phyloP scores from a whole-genome alignment of 306 rosid genomes.

The Phaseolus lunatus region DNA sequence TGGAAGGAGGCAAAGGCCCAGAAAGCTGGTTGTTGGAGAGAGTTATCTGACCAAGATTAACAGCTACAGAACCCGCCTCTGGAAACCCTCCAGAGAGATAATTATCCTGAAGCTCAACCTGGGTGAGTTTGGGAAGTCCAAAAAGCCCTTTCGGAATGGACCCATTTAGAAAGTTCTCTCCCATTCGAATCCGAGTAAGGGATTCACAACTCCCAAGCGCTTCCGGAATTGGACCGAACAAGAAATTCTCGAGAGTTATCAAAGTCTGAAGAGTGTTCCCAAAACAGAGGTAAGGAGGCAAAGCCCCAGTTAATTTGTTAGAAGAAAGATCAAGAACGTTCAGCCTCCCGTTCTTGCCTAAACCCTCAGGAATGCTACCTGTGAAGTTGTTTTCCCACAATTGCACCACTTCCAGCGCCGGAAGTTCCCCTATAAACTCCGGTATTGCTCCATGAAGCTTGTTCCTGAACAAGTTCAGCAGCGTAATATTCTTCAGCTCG shows the following conservation, averaged over 20 bases:
- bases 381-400: conserved; percentile 98
- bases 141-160: conserved; percentile 87
- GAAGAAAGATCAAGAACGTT: conserved; percentile 76
- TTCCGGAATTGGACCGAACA: conserved; percentile 90
- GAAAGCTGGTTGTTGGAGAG: conserved; percentile 82
- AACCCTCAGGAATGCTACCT: conserved; percentile 73
- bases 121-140: conserved; percentile 72
- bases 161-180: conserved; percentile 84
- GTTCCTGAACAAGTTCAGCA: conserved; percentile 81
- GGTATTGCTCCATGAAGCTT: conserved; percentile 95
- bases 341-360: conserved; percentile 86
- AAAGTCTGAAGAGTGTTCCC: conserved; percentile 80
- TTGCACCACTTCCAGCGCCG: conserved; percentile 81
- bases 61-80: conserved; percentile 53
- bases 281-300: conserved; percentile 78
- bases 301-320: conserved; percentile 80
- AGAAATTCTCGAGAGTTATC: conserved; percentile 76
- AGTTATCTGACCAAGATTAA: conserved; percentile 80
- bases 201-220: conserved; percentile 77
- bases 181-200: conserved; percentile 83
- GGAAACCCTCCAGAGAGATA: conserved; percentile 75
- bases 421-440: conserved; percentile 76
- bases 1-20: conserved; percentile 73
- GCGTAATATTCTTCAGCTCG: conserved; percentile 74
- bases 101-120: conserved; percentile 89